Percentiles rank a stretch among this genome's conserved stretches.
phyloP scores from a whole-genome alignment of 75 land plant species.

The Pseudotsuga menziesii region DNA sequence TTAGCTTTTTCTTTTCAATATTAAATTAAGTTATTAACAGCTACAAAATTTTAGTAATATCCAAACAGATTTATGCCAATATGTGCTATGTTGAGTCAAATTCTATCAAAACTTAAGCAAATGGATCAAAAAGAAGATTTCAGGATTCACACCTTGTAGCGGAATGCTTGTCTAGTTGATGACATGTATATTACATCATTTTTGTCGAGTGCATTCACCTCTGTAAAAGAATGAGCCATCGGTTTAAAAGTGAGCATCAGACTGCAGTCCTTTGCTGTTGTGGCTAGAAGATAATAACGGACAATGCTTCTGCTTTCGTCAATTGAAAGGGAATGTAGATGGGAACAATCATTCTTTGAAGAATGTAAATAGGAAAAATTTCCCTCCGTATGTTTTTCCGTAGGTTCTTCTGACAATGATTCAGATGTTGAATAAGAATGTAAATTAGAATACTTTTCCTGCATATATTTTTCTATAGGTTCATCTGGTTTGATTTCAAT shows the following conservation, averaged over 20 bases:
- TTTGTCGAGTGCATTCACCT: constrained; percentile 7
- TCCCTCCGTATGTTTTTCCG: background rate
- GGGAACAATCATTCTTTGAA: constrained; percentile 5
- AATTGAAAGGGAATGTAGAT: constrained; percentile 52
- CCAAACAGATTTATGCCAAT: background rate
- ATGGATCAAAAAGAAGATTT: background rate
- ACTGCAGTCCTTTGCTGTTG: constrained; percentile 96
- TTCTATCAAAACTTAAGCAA: background rate
- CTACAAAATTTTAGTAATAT: background rate
- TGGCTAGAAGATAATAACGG: constrained; percentile 77
- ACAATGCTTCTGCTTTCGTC: constrained; percentile 67
- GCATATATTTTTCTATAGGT: background rate
- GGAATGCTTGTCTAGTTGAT: constrained; percentile 43
- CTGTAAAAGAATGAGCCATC: constrained; percentile 8
- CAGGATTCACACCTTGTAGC: constrained; percentile 44
- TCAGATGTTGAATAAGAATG: background rate
- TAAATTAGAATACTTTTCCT: background rate
- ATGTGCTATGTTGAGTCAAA: background rate
- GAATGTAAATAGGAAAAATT: background rate
- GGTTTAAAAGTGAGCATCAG: constrained; percentile 80
- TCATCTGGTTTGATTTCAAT: background rate
- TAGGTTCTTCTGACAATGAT: background rate
- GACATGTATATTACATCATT: constrained; percentile 17
- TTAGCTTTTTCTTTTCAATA: background rate
- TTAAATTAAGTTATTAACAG: too few species aligned